Conservation (phyloP, 2,329 filamentous ascomycete genomes). For the Gliomastix tumulicola region DNA sequence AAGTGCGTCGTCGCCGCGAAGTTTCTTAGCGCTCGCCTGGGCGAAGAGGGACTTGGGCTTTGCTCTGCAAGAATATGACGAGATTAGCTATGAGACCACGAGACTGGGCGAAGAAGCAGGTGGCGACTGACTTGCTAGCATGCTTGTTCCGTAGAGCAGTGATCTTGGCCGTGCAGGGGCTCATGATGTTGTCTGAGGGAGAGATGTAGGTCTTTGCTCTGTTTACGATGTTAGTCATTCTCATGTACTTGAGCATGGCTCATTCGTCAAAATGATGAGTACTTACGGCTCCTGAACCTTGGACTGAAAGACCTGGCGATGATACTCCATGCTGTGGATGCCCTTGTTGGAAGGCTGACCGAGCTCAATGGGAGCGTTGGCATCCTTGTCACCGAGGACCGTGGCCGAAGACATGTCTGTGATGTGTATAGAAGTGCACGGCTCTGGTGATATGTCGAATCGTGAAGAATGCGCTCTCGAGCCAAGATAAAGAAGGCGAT, state of each 20-base stretch:
- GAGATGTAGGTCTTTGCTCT: constrained; percentile 66
- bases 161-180: constrained; percentile 77
- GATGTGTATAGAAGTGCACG: too few species aligned
- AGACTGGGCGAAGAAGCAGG: neutral
- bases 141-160: constrained; percentile 75
- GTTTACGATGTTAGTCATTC: neutral
- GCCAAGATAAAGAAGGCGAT: too few species aligned
- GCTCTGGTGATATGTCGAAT: too few species aligned
- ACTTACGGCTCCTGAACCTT: constrained; percentile 65
- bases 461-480: too few species aligned
- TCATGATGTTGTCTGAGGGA: constrained; percentile 85
- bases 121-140: constrained; percentile 59
- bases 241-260: neutral
- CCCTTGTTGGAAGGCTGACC: constrained; percentile 28
- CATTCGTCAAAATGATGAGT: neutral
- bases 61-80: constrained; percentile 30
- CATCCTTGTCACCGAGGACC: constrained; percentile 59
- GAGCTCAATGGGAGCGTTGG: constrained; percentile 46
- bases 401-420: constrained; percentile 42
- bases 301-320: constrained; percentile 66
- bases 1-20: constrained; percentile 39
- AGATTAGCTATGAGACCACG: neutral
- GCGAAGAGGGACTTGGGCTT: constrained; percentile 65
- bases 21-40: constrained; percentile 57
- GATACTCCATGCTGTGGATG: constrained; percentile 67